A percentile compares a stretch with the other conserved stretches of the same genome.
phyloP scores from a whole-genome alignment of 495 filamentous ascomycete species.

The Coniosporium apollinis region DNA sequence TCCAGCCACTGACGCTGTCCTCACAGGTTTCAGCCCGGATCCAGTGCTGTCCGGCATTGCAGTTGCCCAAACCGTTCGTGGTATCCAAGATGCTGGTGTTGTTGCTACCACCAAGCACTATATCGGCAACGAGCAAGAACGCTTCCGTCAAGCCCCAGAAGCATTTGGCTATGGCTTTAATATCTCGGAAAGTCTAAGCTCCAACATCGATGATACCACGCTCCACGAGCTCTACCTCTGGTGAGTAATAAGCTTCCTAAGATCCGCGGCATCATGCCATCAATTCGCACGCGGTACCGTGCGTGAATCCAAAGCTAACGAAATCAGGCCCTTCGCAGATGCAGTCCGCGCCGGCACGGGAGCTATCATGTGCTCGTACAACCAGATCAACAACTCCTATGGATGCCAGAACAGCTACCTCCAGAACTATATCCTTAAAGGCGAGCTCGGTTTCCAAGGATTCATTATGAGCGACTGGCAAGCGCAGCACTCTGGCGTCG shows the following conservation, averaged over 20 bases:
- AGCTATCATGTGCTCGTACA: constrained; percentile 75
- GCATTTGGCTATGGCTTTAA: constrained; percentile 39
- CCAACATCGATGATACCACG: constrained; percentile 83
- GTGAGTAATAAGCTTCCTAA: constrained; percentile 20
- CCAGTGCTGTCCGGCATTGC: constrained; percentile 25
- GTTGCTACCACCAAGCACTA: constrained; percentile 26
- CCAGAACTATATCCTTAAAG: constrained; percentile 72
- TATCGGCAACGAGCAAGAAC: constrained; percentile 27
- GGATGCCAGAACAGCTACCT: constrained; percentile 53
- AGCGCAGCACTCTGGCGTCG: constrained; percentile 67
- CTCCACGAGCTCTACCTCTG: constrained; percentile 94
- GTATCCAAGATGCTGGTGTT: constrained; percentile 26
- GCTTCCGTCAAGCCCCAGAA: constrained; percentile 66
- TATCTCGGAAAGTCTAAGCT: constrained; percentile 47
- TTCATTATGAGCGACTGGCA: constrained; percentile 33
- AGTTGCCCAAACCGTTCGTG: constrained; percentile 20
- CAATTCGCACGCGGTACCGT: too few relatives aligned
- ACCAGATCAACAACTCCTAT: constrained; percentile 64
- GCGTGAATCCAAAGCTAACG: constrained; percentile 22
- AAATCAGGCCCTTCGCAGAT: constrained; percentile 46
- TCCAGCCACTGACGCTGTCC: not conserved
- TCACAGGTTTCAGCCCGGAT: constrained; percentile 24
- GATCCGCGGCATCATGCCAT: constrained; percentile 25
- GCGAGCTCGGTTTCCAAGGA: constrained; percentile 86
- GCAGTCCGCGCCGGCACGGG: constrained; percentile 26